Percentiles rank a stretch among this genome's conserved stretches.
phyloP scores from a whole-genome alignment of 768 basidiomycete genomes.

The Pulveroboletus ravenelii region DNA sequence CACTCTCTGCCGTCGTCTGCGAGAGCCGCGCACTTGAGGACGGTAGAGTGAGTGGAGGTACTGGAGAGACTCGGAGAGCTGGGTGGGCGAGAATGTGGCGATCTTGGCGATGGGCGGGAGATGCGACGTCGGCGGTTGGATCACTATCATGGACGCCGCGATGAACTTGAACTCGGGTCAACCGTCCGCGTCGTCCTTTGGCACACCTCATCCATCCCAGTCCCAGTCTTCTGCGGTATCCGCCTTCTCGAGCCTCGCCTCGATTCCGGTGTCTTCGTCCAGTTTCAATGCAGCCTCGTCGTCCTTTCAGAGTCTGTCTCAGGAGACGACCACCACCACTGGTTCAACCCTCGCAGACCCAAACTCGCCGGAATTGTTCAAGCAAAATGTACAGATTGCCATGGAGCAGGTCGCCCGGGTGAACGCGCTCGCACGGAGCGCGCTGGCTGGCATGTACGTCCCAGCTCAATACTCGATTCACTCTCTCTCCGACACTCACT shows the following conservation, averaged over 20 bases:
- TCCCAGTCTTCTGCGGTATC: conserved; percentile 15
- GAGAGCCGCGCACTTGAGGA: conserved; percentile 59
- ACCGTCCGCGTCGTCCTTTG: conserved; percentile 1
- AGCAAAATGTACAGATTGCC: conserved; percentile 47
- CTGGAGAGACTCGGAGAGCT: conserved; percentile 41
- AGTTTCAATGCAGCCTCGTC: conserved; percentile 3
- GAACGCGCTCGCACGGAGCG: conserved; percentile 44
- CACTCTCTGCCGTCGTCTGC: conserved; percentile 29
- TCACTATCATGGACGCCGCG: conserved; percentile 7
- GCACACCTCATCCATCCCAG: conserved; percentile 9
- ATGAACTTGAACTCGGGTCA: conserved; percentile 13
- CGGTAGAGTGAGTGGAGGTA: conserved; percentile 55
- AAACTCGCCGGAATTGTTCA: conserved; percentile 60
- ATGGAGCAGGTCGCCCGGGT: conserved; percentile 47
- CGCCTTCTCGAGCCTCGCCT: conserved; percentile 14
- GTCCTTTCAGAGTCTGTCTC: conserved; percentile 23
- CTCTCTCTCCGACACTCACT: not conserved
- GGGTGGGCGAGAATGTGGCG: conserved; percentile 28
- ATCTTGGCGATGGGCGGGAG: conserved; percentile 54
- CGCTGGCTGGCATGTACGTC: conserved; percentile 52
- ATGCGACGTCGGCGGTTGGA: conserved; percentile 42
- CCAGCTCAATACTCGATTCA: too few relatives aligned
- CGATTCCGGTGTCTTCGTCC: conserved; percentile 9
- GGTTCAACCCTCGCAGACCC: conserved; percentile 36
- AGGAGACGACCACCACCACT: conserved; percentile 17